Conservation (phyloP, 352 stramenopile genomes). For the Peronospora tabacina region DNA sequence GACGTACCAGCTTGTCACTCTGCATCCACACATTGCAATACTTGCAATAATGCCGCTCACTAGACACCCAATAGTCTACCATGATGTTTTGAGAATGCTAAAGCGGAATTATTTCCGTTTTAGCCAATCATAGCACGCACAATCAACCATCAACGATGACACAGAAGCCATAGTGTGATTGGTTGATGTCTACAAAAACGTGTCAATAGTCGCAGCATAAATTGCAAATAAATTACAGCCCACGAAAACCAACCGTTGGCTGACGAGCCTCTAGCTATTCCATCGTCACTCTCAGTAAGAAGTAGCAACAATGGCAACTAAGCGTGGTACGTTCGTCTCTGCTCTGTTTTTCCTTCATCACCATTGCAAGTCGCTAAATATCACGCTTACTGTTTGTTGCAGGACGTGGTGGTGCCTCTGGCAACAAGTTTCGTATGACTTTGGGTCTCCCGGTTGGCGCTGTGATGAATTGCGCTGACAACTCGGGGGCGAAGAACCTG, state of each 20-base stretch:
- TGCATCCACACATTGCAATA: constrained; percentile 87
- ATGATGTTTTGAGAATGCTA: constrained; percentile 14
- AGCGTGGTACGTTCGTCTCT: constrained; percentile 46
- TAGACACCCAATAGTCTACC: constrained; percentile 60
- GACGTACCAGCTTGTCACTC: constrained; percentile 56
- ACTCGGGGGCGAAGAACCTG: constrained; percentile 99
- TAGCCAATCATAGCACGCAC: neutral
- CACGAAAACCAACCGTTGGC: constrained; percentile 14
- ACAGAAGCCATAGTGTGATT: too few relatives aligned
- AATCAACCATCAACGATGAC: neutral
- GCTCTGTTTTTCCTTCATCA: too few relatives aligned
- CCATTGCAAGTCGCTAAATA: neutral
- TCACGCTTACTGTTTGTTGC: neutral
- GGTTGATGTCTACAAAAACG: neutral
- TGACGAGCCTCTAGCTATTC: constrained; percentile 21
- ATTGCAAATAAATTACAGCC: neutral
- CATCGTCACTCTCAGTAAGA: constrained; percentile 84
- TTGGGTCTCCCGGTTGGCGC: constrained; percentile 97
- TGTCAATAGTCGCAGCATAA: too few relatives aligned
- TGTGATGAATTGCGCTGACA: constrained; percentile 99
- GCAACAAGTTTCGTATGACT: constrained; percentile 99
- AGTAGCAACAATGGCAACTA: constrained; percentile 78
- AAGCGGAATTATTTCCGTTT: neutral
- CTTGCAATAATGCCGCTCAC: constrained; percentile 78
- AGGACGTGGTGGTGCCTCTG: constrained; percentile 94